Evolutionary conservation across 176 grass and related monocot genomes (phyloP), one percentile per base, ranked within the genome.

Genomic region (Phoenix dactylifera): DNA sequence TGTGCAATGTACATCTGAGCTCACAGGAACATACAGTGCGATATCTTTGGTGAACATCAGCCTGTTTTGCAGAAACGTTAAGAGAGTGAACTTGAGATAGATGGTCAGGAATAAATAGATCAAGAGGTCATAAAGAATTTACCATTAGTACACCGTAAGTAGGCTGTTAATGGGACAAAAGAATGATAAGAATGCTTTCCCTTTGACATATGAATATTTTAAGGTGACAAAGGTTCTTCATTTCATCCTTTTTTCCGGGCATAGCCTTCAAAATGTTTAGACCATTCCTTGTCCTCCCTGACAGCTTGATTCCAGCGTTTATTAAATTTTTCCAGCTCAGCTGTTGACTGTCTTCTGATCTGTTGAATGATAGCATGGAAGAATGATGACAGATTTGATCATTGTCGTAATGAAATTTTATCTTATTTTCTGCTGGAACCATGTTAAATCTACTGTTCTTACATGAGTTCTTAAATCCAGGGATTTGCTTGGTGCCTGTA

Each of bases 281-380:
- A 80, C 90, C 90, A 95, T 69, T 72, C 81, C 7, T 83, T 81
- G 55, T 95, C 90, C 74, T 89, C 86, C 30, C 50, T 72, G 4
- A 87, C 77, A 17, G 90, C 90, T 63, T 72, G 81, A 63, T 95
- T 89, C 90, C 90, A 95, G 60, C 90, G 80, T 49, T 89, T 60
- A 72, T 84, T 95, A 71, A 95, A 95, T 70, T 54, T 95, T 19
- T 77, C 68, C 50, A 95, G 67, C 74, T 95, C 90, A 66, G 82
- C 82, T 55, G 90, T 90, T 15, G 90, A 95, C 54, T 95, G 80
- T 54, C 90, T 95, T 76, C 90, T 89, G 51, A 95, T 83, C 90
- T 95, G 66, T 64, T 68, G 62, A 60, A 16, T 52, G 10, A 44
- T 39, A 39, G 1, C 32, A 39, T 39, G 32, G 32, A 39, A 39